phyloP scores from a whole-genome alignment of 352 stramenopile genomes.

The Phytophthora pinifolia region DNA sequence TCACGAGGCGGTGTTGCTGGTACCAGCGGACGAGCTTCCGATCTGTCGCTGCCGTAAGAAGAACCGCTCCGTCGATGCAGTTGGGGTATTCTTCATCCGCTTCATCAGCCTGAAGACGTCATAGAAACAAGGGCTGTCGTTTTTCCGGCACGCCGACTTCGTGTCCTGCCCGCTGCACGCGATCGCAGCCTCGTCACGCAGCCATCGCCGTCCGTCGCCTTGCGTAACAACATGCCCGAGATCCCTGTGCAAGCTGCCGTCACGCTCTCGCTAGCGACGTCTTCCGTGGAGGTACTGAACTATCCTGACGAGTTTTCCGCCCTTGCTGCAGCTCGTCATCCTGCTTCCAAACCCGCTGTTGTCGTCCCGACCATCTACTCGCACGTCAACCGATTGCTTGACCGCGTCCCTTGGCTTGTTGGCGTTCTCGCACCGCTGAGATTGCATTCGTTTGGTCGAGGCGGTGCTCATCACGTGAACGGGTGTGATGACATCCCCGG shows the following conservation, averaged over 20 bases:
- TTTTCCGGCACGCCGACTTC: conserved; percentile 21
- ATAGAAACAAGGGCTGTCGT: conserved; percentile 23
- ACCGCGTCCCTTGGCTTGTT: not conserved
- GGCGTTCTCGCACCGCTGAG: not conserved
- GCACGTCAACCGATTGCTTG: conserved; percentile 3
- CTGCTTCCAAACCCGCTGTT: too few relatives aligned
- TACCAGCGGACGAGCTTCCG: conserved; percentile 25
- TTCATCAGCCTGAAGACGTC: conserved; percentile 32
- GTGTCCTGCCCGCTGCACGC: conserved; percentile 20
- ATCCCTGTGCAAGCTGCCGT: too few relatives aligned
- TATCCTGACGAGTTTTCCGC: too few relatives aligned
- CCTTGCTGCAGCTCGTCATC: too few relatives aligned
- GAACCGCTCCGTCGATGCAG: conserved; percentile 19
- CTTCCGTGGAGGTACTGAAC: too few relatives aligned
- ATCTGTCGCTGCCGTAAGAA: conserved; percentile 26
- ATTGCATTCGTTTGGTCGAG: conserved; percentile 23
- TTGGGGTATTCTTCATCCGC: conserved; percentile 8
- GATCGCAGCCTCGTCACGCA: conserved; percentile 2
- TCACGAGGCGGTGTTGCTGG: conserved; percentile 24
- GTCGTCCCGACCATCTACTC: conserved; percentile 3
- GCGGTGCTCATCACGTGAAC: conserved; percentile 20
- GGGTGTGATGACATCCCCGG: not conserved
- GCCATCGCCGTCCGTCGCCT: not conserved
- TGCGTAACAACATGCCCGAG: too few relatives aligned
- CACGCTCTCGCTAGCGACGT: too few relatives aligned